A percentile compares a stretch with the other conserved stretches of the same genome.
These are phyloP conservation scores for Solanum phureja DNA, from an alignment of 257 asterid species.

Conservation along the genomic window DNA sequence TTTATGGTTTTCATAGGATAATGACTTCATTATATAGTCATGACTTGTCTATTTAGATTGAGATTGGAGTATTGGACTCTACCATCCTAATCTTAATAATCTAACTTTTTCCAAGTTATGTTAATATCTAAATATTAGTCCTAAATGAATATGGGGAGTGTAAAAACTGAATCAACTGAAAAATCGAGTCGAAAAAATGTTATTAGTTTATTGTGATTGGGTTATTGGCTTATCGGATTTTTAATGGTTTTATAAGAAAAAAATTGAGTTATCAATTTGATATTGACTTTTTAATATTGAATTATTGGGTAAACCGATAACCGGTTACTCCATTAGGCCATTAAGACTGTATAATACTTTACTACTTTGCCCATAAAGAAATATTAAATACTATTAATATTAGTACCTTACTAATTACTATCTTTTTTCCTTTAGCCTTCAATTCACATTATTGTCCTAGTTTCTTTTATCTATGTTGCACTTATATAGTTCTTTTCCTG, in stretches of 20 bases:
- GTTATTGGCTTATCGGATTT: too few relatives aligned
- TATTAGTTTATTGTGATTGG: not conserved
- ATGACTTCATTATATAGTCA: not conserved
- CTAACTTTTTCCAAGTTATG: not conserved
- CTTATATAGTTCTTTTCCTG: not conserved
- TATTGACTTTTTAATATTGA: too few relatives aligned
- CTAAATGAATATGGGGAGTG: not conserved
- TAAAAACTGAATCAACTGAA: too few relatives aligned
- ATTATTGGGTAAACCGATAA: too few relatives aligned
- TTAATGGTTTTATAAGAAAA: not conserved
- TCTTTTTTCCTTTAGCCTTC: too few relatives aligned
- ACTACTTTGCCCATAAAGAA: not conserved
- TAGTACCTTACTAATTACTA: too few relatives aligned
- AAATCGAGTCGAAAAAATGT: too few relatives aligned
- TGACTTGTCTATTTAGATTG: not conserved
- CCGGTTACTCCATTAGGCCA: too few relatives aligned
- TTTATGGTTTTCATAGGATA: not conserved
- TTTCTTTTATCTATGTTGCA: not conserved
- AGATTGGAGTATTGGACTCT: not conserved
- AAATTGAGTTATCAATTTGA: rapidly evolving
- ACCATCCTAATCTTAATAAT: not conserved
- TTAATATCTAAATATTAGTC: not conserved
- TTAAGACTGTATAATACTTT: too few relatives aligned
- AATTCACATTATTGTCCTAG: not conserved
- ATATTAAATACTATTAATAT: too few relatives aligned